Base-by-base conservation (phyloP, 495 filamentous ascomycete species). In the Mytilinidion resinicola region DNA sequence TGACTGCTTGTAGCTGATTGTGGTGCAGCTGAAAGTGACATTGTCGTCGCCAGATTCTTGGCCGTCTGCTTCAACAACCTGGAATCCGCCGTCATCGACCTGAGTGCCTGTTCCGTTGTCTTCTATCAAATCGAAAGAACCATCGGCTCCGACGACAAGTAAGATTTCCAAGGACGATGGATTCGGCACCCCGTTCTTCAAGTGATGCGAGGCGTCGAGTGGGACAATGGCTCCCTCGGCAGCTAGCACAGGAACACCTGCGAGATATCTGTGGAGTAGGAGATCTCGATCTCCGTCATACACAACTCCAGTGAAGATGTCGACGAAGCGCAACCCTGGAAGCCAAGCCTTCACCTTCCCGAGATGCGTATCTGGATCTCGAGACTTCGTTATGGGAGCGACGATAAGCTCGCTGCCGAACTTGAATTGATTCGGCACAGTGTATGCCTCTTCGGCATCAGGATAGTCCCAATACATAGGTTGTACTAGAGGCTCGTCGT, bases 391-490 rank as follows among this genome's bases (percentile, higher is more conserved):
- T 55, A 84, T 77, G 6, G 82, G 80, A 0, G 68, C 74, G 0
- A 83, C 78, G 4, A 83, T 64, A 15, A 85, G 65, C 42, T 78
- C 67, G 1, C 74, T 72, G 7, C 80, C 81, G 60, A 82, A 83
- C 51, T 77, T 69, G 56, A 74, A 84, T 60, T 82, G 75, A 56
- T 80, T 83, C 0, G 73, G 74, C 9, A 76, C 67, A 0, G 66
- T 59, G 65, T 85, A 82, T 1, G 80, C 78, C 46, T 75, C 72
- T 6, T 77, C 71, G 1, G 42, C 36, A 9, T 77, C 65, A 0
- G 74, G 72, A 62, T 80, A 77, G 19, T 70, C 70, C 82, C 81
- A 85, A 70, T 85, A 85, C 74, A 85, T 75, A 15, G 81, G 82
- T 67, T 78, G 75, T 5, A 82, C 61, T 1, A 85, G 64, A 0